A percentile compares a stretch with the other conserved stretches of the same genome.
Conservation (phyloP, 2,329 filamentous ascomycete genomes). For the Rhinocladiella mackenziei region DNA sequence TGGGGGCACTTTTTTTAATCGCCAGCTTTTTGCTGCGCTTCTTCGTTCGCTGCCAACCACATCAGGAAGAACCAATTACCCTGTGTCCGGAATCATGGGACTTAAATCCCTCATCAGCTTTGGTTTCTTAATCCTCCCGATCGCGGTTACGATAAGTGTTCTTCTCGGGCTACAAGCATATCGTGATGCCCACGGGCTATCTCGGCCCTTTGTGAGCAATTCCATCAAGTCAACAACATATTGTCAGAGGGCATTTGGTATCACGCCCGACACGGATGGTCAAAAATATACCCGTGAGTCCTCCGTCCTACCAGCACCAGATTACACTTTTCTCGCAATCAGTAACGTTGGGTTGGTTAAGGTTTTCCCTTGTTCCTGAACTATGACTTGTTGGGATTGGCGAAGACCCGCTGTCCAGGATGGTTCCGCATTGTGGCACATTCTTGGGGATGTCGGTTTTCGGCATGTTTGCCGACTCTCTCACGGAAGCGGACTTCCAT, state of each 20-base stretch:
- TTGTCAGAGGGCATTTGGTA: constrained; percentile 46
- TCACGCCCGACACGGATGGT: constrained; percentile 43
- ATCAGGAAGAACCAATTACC: too few species aligned
- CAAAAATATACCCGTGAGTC: constrained; percentile 49
- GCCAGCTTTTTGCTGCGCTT: too few species aligned
- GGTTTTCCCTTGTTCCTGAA: constrained; percentile 11
- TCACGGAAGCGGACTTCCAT: too few species aligned
- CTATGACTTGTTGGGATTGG: constrained; percentile 8
- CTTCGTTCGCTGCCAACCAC: too few species aligned
- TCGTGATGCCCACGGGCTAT: constrained; percentile 42
- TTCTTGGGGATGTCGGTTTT: background rate
- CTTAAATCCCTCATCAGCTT: constrained; percentile 49
- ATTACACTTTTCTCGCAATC: constrained; percentile 2
- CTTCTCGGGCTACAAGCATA: constrained; percentile 49
- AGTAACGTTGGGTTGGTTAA: constrained; percentile 3
- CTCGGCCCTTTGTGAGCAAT: constrained; percentile 46
- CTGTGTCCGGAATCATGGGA: constrained; percentile 31
- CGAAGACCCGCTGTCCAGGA: constrained; percentile 1
- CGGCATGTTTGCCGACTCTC: constrained; percentile 1
- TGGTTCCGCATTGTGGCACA: background rate
- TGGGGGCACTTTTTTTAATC: too few species aligned
- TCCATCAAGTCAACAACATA: constrained; percentile 37
- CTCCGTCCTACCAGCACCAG: background rate
- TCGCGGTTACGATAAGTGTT: constrained; percentile 49
- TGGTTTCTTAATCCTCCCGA: constrained; percentile 48